Percentiles rank a stretch among this genome's conserved stretches.
Evolutionary conservation across 148 eudicot genomes (phyloP).

Genomic region (Simmondsia chinensis): DNA sequence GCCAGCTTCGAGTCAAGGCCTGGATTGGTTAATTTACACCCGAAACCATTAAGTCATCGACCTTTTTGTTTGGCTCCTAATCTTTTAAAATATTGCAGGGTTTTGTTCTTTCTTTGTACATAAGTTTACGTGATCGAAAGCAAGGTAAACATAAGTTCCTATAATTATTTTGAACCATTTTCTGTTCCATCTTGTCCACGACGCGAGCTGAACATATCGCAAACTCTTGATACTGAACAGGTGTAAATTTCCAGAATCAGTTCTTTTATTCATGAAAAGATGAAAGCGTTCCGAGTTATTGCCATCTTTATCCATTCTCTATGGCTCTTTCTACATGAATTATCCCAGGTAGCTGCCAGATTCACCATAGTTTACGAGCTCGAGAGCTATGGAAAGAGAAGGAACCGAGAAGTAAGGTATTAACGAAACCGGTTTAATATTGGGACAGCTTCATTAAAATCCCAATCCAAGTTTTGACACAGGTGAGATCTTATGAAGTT

Average conservation of each 20-base stretch:
- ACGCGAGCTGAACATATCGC: neutral
- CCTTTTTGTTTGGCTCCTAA: conserved; percentile 1
- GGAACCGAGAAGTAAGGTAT: no score
- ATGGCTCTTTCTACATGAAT: no score
- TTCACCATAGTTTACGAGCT: no score
- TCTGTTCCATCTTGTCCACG: neutral
- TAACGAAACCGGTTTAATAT: no score
- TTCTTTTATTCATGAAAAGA: conserved; percentile 10
- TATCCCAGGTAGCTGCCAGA: no score
- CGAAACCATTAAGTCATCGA: neutral
- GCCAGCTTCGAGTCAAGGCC: no score
- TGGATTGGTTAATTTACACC: neutral
- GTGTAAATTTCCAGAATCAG: conserved; percentile 53
- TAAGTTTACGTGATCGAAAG: conserved; percentile 19
- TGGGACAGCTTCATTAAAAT: no score
- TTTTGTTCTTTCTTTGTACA: conserved; percentile 37
- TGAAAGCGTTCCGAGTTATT: conserved; percentile 1
- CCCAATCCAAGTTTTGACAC: no score
- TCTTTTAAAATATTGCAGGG: conserved; percentile 25
- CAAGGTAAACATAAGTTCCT: conserved; percentile 27
- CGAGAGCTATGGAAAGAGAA: no score
- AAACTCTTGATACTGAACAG: conserved; percentile 17
- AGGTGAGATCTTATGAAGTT: no score
- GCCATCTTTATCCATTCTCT: no score
- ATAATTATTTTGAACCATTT: neutral